These are phyloP conservation scores for Eruca vesicaria DNA, from an alignment of 441 rosid species.

Conservation along the genomic window DNA sequence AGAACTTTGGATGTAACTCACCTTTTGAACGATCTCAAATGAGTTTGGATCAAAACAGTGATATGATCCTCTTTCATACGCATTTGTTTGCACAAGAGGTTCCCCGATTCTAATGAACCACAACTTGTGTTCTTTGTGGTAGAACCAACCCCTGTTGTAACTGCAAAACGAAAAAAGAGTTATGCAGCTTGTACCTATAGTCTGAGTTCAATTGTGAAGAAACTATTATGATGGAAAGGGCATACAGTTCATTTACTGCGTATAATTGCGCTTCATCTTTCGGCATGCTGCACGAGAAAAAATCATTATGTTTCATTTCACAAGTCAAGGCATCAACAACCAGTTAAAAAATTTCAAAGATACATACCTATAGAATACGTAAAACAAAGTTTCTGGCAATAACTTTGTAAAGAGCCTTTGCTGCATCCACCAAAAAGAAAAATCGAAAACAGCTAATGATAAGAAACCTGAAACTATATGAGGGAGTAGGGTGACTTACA, in stretches of 20 bases:
- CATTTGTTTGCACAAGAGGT: slow-evolving; percentile 78
- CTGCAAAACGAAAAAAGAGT: slow-evolving; percentile 45
- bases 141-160: slow-evolving; percentile 81
- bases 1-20: slow-evolving; percentile 19
- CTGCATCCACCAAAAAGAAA: slow-evolving; percentile 50
- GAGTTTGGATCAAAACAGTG: slow-evolving; percentile 81
- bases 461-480: not conserved
- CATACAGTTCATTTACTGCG: slow-evolving; percentile 90
- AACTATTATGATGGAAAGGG: not conserved
- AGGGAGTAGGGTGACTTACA: slow-evolving; percentile 46
- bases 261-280: slow-evolving; percentile 80
- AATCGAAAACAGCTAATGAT: not conserved
- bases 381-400: slow-evolving; percentile 68
- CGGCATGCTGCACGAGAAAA: slow-evolving; percentile 74
- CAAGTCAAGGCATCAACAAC: not conserved
- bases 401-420: slow-evolving; percentile 77
- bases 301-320: not conserved
- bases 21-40: slow-evolving; percentile 79
- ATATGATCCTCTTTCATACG: slow-evolving; percentile 87
- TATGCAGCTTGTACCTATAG: not conserved
- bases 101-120: slow-evolving; percentile 87
- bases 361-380: slow-evolving; percentile 85
- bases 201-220: too few relatives aligned
- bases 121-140: slow-evolving; percentile 76
- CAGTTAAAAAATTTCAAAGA: not conserved